A percentile compares a stretch with the other conserved stretches of the same genome.
Evolutionary conservation across 768 basidiomycete species (phyloP).

Genomic region (Dacryopinax primogenitus): DNA sequence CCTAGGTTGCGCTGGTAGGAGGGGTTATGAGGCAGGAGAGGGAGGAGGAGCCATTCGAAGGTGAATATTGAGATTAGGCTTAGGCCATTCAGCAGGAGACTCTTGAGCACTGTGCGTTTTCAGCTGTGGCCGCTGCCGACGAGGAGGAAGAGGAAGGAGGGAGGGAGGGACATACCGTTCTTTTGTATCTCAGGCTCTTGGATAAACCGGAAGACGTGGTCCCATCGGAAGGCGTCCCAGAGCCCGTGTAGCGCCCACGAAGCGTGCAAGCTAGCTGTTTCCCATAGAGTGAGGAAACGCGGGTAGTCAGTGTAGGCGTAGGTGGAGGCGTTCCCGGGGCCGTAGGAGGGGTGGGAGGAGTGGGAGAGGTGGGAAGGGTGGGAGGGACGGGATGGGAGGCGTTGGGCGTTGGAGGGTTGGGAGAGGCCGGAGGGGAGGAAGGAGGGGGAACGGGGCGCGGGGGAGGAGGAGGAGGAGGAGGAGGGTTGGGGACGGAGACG

Average conservation of each 20-base stretch:
- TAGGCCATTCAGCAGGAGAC: constrained; percentile 54
- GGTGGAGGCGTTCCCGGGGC: not conserved
- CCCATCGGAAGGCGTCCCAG: constrained; percentile 62
- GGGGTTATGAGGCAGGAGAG: constrained; percentile 44
- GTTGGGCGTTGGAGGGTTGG: not conserved
- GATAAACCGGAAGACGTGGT: constrained; percentile 43
- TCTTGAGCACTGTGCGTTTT: constrained; percentile 47
- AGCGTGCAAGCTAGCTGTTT: constrained; percentile 48
- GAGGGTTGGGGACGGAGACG: not conserved
- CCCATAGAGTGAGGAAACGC: constrained; percentile 48
- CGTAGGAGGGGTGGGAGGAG: not conserved
- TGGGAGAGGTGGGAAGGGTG: not conserved
- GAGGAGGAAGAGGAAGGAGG: not conserved
- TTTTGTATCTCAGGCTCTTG: constrained; percentile 64
- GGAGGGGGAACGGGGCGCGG: not conserved
- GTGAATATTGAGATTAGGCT: constrained; percentile 60
- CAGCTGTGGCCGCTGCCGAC: not conserved
- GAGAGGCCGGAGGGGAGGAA: not conserved
- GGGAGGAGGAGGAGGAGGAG: not conserved
- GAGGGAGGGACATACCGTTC: constrained; percentile 28
- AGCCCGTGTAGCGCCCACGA: constrained; percentile 48
- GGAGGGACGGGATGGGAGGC: not conserved
- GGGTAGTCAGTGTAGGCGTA: constrained; percentile 36
- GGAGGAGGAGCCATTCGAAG: constrained; percentile 60
- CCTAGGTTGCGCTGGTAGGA: constrained; percentile 63